These are phyloP conservation scores for Candida golubevii DNA, from an alignment of 805 yeast species.

Conservation along the genomic window DNA sequence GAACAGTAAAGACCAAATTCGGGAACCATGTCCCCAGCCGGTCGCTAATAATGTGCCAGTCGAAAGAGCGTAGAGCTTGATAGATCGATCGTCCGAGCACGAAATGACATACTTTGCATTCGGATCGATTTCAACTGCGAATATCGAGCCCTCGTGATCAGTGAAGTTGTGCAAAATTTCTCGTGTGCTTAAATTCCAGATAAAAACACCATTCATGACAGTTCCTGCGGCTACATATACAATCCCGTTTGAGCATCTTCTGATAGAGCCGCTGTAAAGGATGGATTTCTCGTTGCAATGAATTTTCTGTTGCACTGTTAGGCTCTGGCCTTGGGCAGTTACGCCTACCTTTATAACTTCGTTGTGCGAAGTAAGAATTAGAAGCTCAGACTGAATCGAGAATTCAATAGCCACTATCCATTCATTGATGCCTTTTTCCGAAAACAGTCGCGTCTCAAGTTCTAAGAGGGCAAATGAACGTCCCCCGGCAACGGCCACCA, in stretches of 20 bases:
- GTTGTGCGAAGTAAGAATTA: slow-evolving; percentile 79
- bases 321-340: slow-evolving; percentile 20
- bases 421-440: slow-evolving; percentile 60
- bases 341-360: slow-evolving; percentile 40
- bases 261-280: slow-evolving; percentile 80
- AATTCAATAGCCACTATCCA: slow-evolving; percentile 74
- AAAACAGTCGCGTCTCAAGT: slow-evolving; percentile 8
- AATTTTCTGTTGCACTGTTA: slow-evolving; percentile 24
- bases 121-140: slow-evolving; percentile 63
- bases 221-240: slow-evolving; percentile 83
- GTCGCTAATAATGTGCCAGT: slow-evolving; percentile 59
- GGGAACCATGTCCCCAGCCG: slow-evolving; percentile 96
- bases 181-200: slow-evolving; percentile 59
- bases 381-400: slow-evolving; percentile 23
- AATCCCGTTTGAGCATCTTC: slow-evolving; percentile 35
- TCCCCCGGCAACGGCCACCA: slow-evolving; percentile 60
- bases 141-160: slow-evolving; percentile 90
- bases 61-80: slow-evolving; percentile 64
- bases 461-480: slow-evolving; percentile 53
- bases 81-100: slow-evolving; percentile 93
- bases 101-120: slow-evolving; percentile 57
- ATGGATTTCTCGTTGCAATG: slow-evolving; percentile 72
- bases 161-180: slow-evolving; percentile 50
- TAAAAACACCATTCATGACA: slow-evolving; percentile 78
- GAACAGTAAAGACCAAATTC: slow-evolving; percentile 83